phyloP scores from a whole-genome alignment of 2,329 filamentous ascomycete genomes.

The Verticillium longisporum region DNA sequence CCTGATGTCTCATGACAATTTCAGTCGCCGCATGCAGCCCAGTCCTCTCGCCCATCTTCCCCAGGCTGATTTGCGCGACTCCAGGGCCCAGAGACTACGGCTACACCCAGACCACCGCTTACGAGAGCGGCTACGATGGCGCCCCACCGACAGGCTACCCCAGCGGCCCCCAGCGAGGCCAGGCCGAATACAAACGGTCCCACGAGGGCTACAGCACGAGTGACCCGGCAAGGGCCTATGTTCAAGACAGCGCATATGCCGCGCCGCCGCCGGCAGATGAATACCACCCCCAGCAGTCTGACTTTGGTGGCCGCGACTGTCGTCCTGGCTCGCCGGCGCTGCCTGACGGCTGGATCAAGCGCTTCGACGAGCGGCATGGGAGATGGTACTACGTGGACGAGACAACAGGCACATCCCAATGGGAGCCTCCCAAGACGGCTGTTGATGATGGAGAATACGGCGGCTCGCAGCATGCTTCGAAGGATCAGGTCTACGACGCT shows the following conservation, averaged over 20 bases:
- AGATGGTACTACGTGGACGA: conserved; percentile 53
- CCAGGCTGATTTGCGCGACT: not conserved
- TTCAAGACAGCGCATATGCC: conserved; percentile 9
- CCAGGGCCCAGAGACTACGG: conserved; percentile 8
- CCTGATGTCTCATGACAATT: not conserved
- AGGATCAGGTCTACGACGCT: not conserved
- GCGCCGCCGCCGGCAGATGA: conserved; percentile 6
- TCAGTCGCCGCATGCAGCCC: not conserved
- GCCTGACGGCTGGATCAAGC: conserved; percentile 45
- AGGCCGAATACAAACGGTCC: conserved; percentile 6
- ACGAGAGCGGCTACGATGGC: conserved; percentile 7
- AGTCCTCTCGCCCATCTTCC: not conserved
- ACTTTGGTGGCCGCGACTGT: conserved; percentile 7
- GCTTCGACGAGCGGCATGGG: conserved; percentile 47
- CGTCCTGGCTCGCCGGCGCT: conserved; percentile 30
- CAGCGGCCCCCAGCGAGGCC: conserved; percentile 10
- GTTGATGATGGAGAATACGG: not conserved
- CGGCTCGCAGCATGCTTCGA: not conserved
- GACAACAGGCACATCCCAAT: conserved; percentile 47
- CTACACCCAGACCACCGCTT: conserved; percentile 7
- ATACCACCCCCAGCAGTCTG: conserved; percentile 2
- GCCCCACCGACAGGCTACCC: conserved; percentile 9
- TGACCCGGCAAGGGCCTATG: conserved; percentile 3
- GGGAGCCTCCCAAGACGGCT: conserved; percentile 32
- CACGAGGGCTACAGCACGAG: conserved; percentile 8